Conservation (phyloP, 805 yeast species). For the Yarrowia sp. region DNA sequence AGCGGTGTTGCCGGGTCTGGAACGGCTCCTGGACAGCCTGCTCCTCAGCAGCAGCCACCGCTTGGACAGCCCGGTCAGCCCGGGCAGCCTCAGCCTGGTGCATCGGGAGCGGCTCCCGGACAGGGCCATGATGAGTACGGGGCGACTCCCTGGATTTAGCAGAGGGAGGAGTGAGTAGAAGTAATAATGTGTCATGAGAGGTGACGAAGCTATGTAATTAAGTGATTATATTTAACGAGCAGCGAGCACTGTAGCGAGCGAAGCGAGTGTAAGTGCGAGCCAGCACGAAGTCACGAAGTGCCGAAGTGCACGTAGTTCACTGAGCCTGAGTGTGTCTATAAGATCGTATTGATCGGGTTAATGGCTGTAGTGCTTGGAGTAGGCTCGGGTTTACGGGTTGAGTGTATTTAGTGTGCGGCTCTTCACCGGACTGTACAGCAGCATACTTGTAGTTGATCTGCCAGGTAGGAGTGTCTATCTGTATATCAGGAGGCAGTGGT, state of each 20-base stretch:
- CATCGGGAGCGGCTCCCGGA: not conserved
- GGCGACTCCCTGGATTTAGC: constrained; percentile 21
- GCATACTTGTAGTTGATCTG: no score
- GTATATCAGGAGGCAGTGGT: no score
- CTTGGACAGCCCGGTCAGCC: not conserved
- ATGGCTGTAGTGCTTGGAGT: no score
- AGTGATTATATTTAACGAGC: constrained; percentile 9
- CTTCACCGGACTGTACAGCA: no score
- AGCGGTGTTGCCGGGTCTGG: constrained; percentile 19
- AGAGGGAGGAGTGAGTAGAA: not conserved
- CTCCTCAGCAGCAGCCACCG: constrained; percentile 1
- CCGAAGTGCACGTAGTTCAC: no score
- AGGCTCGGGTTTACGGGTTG: no score
- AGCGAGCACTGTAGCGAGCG: not conserved
- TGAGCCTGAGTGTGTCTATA: no score
- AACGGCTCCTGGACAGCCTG: not conserved
- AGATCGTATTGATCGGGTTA: no score
- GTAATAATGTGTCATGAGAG: constrained; percentile 24
- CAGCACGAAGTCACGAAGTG: no score
- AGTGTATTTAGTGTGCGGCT: no score
- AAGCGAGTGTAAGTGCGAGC: not conserved
- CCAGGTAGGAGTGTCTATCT: no score
- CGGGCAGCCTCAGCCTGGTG: not conserved
- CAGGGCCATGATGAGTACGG: constrained; percentile 21
- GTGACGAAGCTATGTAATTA: constrained; percentile 20